Evolutionary conservation across 805 yeast species (phyloP), one percentile per base, ranked within the genome.

Genomic region (Phaffomyces thermotolerans): DNA sequence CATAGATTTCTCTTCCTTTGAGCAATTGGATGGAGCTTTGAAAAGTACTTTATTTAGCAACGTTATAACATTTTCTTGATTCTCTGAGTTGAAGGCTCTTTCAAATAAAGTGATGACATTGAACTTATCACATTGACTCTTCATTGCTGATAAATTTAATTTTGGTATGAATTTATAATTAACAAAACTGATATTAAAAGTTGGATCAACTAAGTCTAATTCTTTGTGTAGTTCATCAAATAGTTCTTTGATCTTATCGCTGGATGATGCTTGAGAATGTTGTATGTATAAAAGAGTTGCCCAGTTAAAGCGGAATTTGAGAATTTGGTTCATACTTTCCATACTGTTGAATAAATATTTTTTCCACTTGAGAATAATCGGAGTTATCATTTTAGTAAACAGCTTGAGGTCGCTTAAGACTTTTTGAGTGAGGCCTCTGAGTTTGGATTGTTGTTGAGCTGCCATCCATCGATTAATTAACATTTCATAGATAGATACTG

Each of bases 71-170:
- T 60, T 59, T 10, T 56, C 56, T 8, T 54, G 48, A 6, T 62
- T 46, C 2, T 48, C 49, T 15, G 52, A 49, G 4, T 44, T 43
- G 18, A 53, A 36, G 4, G 52, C 45, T 15, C 66, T 67, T 4
- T 86, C 72, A 52, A 85, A 84, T 12, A 79, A 72, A 0, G 82
- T 66, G 36, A 88, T 74, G 0, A 91, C 85, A 24, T 79, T 76
- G 13, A 85, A 68, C 40, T 87, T 85, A 2, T 90, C 81, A 17
- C 80, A 65, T 52, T 87, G 90, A 5, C 77, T 68, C 31, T 69
- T 70, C 8, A 86, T 69, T 6, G 75, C 67, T 1, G 68, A 63
- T 2, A 60, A 41, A 35, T 72, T 79, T 3, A 90, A 60, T 1
- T 69, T 64, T 2, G 87, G 81, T 14, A 90, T 76, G 44, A 72